phyloP scores from a whole-genome alignment of 371 early-diverging fungal species.

The Mortierella sp. region DNA sequence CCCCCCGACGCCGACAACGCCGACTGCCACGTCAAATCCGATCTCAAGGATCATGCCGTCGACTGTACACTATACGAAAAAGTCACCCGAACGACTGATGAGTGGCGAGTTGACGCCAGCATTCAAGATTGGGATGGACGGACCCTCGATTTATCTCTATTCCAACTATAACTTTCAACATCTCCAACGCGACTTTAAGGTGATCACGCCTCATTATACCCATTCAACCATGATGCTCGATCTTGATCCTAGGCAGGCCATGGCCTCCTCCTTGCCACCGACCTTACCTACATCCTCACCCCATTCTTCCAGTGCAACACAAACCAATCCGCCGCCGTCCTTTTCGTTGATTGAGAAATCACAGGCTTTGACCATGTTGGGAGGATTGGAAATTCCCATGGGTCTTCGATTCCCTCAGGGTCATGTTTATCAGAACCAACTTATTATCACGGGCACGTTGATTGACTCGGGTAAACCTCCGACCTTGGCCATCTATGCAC shows the following conservation, averaged over 20 bases:
- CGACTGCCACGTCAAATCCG: neutral
- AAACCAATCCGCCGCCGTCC: constrained; percentile 40
- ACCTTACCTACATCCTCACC: constrained; percentile 40
- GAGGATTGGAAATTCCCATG: constrained; percentile 54
- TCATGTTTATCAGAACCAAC: constrained; percentile 53
- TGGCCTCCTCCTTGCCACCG: constrained; percentile 8
- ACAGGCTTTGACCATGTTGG: constrained; percentile 42
- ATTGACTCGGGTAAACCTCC: constrained; percentile 55
- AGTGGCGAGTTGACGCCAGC: constrained; percentile 46
- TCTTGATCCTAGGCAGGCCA: neutral
- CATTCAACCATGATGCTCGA: neutral
- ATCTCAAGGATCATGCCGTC: constrained; percentile 2
- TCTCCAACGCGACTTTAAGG: constrained; percentile 55
- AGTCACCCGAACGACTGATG: constrained; percentile 37
- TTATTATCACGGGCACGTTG: constrained; percentile 57
- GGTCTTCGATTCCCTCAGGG: constrained; percentile 66
- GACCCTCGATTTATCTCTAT: constrained; percentile 54
- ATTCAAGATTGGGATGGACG: constrained; percentile 31
- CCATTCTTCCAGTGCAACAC: constrained; percentile 40
- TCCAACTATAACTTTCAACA: constrained; percentile 68
- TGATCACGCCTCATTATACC: constrained; percentile 36
- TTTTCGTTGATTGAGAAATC: constrained; percentile 41
- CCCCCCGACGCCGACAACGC: neutral
- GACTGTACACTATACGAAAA: constrained; percentile 5
- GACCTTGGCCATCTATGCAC: constrained; percentile 59